Evolutionary conservation across 2,329 filamentous ascomycete species (phyloP).

Genomic region (Aspergillus felis): DNA sequence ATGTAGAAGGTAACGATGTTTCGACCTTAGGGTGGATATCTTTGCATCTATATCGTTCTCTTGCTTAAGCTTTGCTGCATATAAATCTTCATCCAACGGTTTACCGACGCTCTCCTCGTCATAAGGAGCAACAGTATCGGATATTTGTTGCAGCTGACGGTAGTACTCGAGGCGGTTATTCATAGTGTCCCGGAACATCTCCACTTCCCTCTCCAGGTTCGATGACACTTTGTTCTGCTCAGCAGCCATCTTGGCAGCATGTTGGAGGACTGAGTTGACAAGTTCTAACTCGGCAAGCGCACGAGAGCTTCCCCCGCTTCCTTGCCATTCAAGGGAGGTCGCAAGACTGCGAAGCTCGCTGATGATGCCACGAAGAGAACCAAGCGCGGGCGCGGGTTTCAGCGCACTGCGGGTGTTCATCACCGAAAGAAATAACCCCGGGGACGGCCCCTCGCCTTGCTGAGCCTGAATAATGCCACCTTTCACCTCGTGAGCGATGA

Average conservation of each 20-base stretch:
- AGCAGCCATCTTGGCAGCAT: conserved; percentile 51
- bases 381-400: conserved; percentile 46
- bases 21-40: conserved; percentile 63
- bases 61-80: conserved; percentile 37
- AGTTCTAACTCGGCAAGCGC: conserved; percentile 62
- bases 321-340: conserved; percentile 57
- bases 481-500: conserved; percentile 70
- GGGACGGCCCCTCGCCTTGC: conserved; percentile 65
- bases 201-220: conserved; percentile 61
- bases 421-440: conserved; percentile 55
- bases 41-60: conserved; percentile 55
- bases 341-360: conserved; percentile 64
- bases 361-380: conserved; percentile 68
- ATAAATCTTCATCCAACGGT: conserved; percentile 50
- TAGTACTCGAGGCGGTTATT: conserved; percentile 88
- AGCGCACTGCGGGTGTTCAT: conserved; percentile 45
- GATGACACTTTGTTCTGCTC: conserved; percentile 51
- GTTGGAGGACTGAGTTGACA: conserved; percentile 59
- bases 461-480: conserved; percentile 58
- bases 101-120: conserved; percentile 59
- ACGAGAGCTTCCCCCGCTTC: conserved; percentile 51
- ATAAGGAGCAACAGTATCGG: conserved; percentile 75
- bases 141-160: conserved; percentile 83
- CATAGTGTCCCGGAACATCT: conserved; percentile 72
- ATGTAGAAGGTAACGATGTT: conserved; percentile 69